Evolutionary conservation across 2,329 filamentous ascomycete species (phyloP).

Genomic region (Lojkania enalia): DNA sequence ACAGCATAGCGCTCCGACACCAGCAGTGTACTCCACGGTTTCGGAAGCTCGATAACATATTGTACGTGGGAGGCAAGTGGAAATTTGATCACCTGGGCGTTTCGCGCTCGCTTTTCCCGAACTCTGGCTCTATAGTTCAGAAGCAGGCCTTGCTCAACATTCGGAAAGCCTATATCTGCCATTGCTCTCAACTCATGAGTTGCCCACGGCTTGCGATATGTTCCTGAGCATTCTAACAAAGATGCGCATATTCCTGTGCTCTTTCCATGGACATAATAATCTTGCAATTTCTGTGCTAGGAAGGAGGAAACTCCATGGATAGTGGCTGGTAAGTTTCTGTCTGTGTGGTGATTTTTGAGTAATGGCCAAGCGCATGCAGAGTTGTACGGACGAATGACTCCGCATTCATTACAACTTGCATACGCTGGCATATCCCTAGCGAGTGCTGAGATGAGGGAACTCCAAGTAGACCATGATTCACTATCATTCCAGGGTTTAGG

Average conservation of each 20-base stretch:
- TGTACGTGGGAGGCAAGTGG: slow-evolving; percentile 6
- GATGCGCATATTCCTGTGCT: neutral
- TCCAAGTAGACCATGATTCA: neutral
- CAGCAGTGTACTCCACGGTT: slow-evolving; percentile 4
- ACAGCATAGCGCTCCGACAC: slow-evolving; percentile 9
- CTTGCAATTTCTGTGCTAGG: slow-evolving; percentile 1
- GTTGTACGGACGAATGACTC: slow-evolving; percentile 4
- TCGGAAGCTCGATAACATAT: slow-evolving; percentile 6
- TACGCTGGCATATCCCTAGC: slow-evolving; percentile 5
- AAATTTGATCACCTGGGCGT: slow-evolving; percentile 1
- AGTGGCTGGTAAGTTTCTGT: neutral
- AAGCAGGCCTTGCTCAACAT: no score
- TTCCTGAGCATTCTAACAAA: slow-evolving; percentile 6
- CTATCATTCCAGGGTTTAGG: neutral
- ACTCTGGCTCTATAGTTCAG: no score
- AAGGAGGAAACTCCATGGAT: slow-evolving; percentile 7
- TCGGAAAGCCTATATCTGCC: no score
- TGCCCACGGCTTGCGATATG: slow-evolving; percentile 7
- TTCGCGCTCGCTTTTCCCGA: neutral
- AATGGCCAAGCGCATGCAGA: slow-evolving; percentile 10
- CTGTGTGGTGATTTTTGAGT: slow-evolving; percentile 1
- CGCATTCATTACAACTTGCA: slow-evolving; percentile 3
- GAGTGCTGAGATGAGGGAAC: neutral
- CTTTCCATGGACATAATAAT: neutral
- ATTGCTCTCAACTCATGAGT: neutral